Base-by-base conservation (phyloP, 1,139 yeast genomes). In the Candida sp. region DNA sequence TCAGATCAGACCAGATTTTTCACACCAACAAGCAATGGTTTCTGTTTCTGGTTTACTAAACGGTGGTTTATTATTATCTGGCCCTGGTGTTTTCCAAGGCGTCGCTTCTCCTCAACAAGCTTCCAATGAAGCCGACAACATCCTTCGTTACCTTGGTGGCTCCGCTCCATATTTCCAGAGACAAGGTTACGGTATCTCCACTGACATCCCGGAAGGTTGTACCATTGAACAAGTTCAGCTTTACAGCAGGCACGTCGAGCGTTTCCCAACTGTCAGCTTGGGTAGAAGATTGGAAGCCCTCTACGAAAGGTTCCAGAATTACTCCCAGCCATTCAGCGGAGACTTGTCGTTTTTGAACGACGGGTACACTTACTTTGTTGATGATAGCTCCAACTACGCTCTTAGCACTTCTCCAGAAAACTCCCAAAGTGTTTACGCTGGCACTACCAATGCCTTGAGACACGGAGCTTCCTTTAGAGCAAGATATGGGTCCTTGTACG, bases 181-280 rank as follows among this genome's bases (percentile, higher is more conserved):
- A 45, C 70, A 72, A 7, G 84, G 83, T 0, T 71, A 62, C 53
- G 84, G 84, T n/a, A 76, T 80, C 39, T 68, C 73, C 27, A 72
- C 80, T 37, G 75, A 67, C 30, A 59, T 70, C 44, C 91, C 92
- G 7, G 72, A 63, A 3, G 74, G 75, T 46, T 82, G 90, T 62
- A 63, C 70, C 7, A 73, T 86, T 46, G 85, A 84, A 54, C 91
- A 85, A 63, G 89, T 86, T n/a, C 85, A 84, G 56, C 67, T 84
- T 53, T 68, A 83, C 47, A 75, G 80, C 52, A 80, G 96, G 63
- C 94, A 88, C 59, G 94, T 93, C 11, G 92, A 86, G 62, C 73
- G 94, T 59, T 88, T 75, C 63, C 91, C 90, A 22, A 67, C 75
- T 3, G 60, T 60, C 23, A 57, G 63, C 35, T 61, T 63, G 22